Conservation (phyloP, 179 eudicot species). For the Vitellaria paradoxa region DNA sequence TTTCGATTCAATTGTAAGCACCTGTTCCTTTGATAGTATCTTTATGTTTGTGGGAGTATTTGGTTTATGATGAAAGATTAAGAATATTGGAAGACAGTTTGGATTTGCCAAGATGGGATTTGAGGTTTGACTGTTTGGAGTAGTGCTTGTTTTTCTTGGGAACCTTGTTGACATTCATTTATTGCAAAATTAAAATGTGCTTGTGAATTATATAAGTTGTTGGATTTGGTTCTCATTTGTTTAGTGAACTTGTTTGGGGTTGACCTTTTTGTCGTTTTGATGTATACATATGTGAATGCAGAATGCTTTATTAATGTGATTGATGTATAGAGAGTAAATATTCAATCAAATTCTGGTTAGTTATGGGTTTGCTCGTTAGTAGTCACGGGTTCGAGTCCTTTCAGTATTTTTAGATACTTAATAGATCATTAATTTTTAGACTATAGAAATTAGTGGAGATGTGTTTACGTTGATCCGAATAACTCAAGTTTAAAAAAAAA, state of each 20-base stretch:
- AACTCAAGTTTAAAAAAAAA: no score
- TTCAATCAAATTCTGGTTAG: not conserved
- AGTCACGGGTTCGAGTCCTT: not conserved
- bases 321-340: no score
- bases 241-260: constrained; percentile 11
- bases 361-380: not conserved
- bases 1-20: not conserved
- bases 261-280: constrained; percentile 12
- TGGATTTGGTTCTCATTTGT: constrained; percentile 21
- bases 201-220: constrained; percentile 6
- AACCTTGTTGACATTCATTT: constrained; percentile 4
- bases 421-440: no score
- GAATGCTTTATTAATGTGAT: not conserved
- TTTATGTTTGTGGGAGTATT: not conserved
- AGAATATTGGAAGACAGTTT: constrained; percentile 10
- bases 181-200: constrained; percentile 7
- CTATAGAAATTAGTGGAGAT: no score
- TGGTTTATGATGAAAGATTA: not conserved
- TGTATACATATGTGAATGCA: not conserved
- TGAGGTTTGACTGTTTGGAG: constrained; percentile 9
- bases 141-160: constrained; percentile 10
- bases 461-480: no score
- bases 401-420: no score
- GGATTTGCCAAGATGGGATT: constrained; percentile 10
- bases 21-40: not conserved